Evolutionary conservation across 495 filamentous ascomycete species (phyloP).

Genomic region (Rostrohypoxylon terebratum): DNA sequence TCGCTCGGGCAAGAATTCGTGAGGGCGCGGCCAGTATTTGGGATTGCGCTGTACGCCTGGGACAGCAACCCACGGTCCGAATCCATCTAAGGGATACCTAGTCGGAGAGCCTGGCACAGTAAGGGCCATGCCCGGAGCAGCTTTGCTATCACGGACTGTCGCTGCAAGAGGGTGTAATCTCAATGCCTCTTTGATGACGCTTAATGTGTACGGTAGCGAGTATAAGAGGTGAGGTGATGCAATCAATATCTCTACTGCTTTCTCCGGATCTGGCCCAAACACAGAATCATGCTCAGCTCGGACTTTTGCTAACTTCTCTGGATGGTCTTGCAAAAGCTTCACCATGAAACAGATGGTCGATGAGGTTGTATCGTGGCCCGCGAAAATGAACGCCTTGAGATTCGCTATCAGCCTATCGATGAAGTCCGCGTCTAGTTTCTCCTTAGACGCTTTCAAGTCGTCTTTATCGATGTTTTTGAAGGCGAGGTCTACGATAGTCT

Average conservation of each 20-base stretch:
- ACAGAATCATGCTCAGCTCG: conserved; percentile 61
- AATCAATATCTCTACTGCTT: conserved; percentile 33
- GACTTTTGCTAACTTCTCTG: conserved; percentile 53
- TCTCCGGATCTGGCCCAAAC: conserved; percentile 43
- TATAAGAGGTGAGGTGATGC: conserved; percentile 50
- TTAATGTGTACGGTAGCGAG: conserved; percentile 58
- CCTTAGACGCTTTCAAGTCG: conserved; percentile 32
- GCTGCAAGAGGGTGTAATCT: conserved; percentile 56
- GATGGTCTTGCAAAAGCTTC: conserved; percentile 58
- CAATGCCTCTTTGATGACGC: conserved; percentile 61
- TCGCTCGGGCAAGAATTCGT: conserved; percentile 61
- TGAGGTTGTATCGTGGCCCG: conserved; percentile 62
- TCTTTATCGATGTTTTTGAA: conserved; percentile 46
- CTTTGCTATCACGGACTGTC: conserved; percentile 47
- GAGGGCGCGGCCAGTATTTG: conserved; percentile 52
- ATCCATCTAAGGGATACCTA: conserved; percentile 46
- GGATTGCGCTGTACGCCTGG: conserved; percentile 50
- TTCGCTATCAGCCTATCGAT: conserved; percentile 45
- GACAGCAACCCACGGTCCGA: conserved; percentile 49
- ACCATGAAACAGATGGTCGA: conserved; percentile 53
- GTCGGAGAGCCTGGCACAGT: conserved; percentile 45
- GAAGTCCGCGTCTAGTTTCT: conserved; percentile 40
- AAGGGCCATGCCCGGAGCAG: conserved; percentile 43
- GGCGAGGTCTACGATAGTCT: conserved; percentile 47
- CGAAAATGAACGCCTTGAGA: conserved; percentile 57